Conservation (phyloP, 192 early-diverging fungal species). For the Podochytrium sp. region DNA sequence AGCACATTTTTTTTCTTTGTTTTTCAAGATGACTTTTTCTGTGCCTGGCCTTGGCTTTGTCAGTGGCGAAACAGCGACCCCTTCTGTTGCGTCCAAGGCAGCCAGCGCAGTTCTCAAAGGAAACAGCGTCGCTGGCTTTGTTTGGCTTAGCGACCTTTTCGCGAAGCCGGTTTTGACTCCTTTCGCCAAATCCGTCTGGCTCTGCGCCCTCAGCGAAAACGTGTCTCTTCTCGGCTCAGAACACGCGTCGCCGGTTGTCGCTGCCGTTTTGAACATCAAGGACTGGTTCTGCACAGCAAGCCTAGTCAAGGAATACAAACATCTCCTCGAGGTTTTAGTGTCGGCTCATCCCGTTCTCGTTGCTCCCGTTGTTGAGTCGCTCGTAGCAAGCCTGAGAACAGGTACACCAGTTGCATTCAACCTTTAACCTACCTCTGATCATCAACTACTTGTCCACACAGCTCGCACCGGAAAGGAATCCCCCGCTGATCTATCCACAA, state of each 20-base stretch:
- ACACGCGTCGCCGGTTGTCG: constrained; percentile 44
- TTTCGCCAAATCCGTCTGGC: no score
- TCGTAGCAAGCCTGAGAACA: constrained; percentile 57
- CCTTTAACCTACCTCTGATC: background rate
- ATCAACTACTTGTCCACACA: constrained; percentile 1
- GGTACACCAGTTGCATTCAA: constrained; percentile 49
- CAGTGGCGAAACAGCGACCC: no score
- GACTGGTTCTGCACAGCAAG: no score
- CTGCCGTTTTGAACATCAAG: constrained; percentile 62
- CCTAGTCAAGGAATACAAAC: constrained; percentile 42
- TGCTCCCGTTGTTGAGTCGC: constrained; percentile 58
- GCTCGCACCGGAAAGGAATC: constrained; percentile 17
- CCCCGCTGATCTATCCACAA: constrained; percentile 1
- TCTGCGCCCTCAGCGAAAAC: background rate
- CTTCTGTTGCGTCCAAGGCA: no score
- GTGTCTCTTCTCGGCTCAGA: background rate
- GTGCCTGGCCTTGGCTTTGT: no score
- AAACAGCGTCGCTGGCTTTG: no score
- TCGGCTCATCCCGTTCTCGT: constrained; percentile 74
- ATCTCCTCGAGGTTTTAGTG: constrained; percentile 74
- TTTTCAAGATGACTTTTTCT: no score
- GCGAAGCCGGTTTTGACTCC: no score
- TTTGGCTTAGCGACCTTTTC: no score
- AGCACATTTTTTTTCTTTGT: no score
- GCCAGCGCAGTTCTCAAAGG: no score